These are phyloP conservation scores for Corymbia maculata DNA, from an alignment of 345 rosid genomes.

Conservation along the genomic window DNA sequence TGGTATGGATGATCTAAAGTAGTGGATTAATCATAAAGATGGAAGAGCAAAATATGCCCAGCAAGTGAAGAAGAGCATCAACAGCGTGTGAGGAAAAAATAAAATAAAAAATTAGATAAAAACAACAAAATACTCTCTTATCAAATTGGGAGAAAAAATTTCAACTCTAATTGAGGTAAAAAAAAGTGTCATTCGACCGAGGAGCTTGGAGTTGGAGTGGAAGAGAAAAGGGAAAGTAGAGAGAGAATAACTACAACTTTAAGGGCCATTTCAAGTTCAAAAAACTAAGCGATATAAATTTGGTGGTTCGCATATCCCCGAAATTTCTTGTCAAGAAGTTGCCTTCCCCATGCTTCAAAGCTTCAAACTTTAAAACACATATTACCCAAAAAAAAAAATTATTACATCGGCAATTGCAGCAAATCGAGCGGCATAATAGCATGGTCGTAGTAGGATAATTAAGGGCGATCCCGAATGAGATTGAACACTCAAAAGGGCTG, in stretches of 20 bases:
- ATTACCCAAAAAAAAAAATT: not conserved
- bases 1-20: not conserved
- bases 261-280: too few species aligned
- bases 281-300: not conserved
- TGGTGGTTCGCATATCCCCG: rapidly evolving
- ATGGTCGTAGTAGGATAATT: not conserved
- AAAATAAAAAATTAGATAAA: too few species aligned
- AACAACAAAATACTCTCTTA: too few species aligned
- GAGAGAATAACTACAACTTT: too few species aligned
- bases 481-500: not conserved
- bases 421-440: not conserved
- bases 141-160: not conserved
- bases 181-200: not conserved
- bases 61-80: rapidly evolving
- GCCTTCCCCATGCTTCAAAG: not conserved
- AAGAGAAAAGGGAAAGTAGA: too few species aligned
- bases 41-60: not conserved
- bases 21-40: not conserved
- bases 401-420: not conserved
- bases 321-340: not conserved
- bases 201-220: too few species aligned
- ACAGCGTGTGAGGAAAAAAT: not conserved
- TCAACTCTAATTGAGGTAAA: not conserved
- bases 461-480: not conserved
- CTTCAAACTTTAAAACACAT: not conserved